Conservation (phyloP, 768 basidiomycete species). For the Mrakia frigida region DNA sequence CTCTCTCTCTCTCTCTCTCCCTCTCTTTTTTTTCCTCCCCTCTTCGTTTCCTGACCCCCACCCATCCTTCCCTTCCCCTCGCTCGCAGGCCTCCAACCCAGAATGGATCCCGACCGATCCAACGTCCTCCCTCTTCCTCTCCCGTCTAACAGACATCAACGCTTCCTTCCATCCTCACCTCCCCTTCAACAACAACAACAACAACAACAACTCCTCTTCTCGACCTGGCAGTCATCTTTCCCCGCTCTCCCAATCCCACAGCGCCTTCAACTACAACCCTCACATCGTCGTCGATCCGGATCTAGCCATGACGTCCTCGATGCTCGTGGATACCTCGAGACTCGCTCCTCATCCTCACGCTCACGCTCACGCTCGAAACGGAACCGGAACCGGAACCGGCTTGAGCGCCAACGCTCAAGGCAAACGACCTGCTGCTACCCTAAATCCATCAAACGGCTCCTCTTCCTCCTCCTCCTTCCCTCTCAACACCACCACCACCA, state of each 20-base stretch:
- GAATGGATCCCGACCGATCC: conserved; percentile 93
- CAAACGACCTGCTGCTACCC: no score
- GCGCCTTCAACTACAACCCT: no score
- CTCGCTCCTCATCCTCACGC: neutral
- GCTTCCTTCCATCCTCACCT: conserved; percentile 32
- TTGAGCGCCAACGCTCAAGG: no score
- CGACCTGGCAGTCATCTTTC: conserved; percentile 9
- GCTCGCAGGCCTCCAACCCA: conserved; percentile 72
- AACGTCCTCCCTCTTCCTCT: conserved; percentile 82
- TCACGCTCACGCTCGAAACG: neutral
- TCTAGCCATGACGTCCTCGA: conserved; percentile 44
- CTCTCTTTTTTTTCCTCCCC: conserved; percentile 40
- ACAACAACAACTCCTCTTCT: no score
- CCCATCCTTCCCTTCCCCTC: neutral
- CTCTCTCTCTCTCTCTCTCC: conserved; percentile 39
- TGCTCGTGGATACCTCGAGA: neutral
- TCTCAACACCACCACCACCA: no score
- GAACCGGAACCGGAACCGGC: neutral
- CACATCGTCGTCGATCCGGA: conserved; percentile 42
- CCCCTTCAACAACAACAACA: neutral
- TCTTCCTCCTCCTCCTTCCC: no score
- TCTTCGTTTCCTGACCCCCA: conserved; percentile 27
- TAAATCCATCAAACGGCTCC: no score
- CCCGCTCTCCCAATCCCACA: conserved; percentile 50
- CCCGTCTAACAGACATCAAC: conserved; percentile 54